Percentiles rank a stretch among this genome's conserved stretches.
phyloP scores from a whole-genome alignment of 2,329 filamentous ascomycete genomes.

The Hypoxylon sp. region DNA sequence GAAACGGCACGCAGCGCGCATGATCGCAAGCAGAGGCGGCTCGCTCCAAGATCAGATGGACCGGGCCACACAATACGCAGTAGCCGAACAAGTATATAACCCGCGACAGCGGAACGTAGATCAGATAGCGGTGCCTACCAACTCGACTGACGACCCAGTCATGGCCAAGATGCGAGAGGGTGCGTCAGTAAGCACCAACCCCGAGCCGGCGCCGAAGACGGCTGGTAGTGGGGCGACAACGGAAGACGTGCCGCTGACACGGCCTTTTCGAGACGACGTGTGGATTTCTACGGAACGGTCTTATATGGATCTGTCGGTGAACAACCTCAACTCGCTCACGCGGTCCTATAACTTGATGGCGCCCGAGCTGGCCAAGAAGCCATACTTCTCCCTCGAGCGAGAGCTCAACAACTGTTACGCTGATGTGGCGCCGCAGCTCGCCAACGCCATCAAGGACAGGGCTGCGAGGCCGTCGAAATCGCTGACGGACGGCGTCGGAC shows the following conservation, averaged over 20 bases:
- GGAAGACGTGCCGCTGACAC: slow-evolving; percentile 49
- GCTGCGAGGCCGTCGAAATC: slow-evolving; percentile 58
- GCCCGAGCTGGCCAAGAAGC: slow-evolving; percentile 89
- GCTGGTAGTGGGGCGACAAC: slow-evolving; percentile 12
- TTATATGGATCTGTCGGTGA: slow-evolving; percentile 80
- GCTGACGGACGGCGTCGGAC: slow-evolving; percentile 52
- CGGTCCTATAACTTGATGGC: slow-evolving; percentile 96
- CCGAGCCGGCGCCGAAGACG: slow-evolving; percentile 16
- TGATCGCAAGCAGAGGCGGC: slow-evolving; percentile 81
- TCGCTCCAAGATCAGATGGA: slow-evolving; percentile 75
- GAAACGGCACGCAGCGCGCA: slow-evolving; percentile 80
- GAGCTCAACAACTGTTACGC: slow-evolving; percentile 85
- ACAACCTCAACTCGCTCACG: slow-evolving; percentile 79
- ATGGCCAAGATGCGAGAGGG: slow-evolving; percentile 56
- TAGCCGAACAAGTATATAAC: slow-evolving; percentile 73
- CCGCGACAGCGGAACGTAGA: slow-evolving; percentile 59
- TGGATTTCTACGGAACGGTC: slow-evolving; percentile 78
- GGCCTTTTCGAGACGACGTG: slow-evolving; percentile 77
- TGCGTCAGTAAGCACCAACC: slow-evolving; percentile 15
- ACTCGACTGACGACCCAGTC: slow-evolving; percentile 56
- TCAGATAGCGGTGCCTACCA: slow-evolving; percentile 57
- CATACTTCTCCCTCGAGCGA: slow-evolving; percentile 84
- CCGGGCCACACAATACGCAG: slow-evolving; percentile 75
- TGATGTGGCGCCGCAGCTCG: slow-evolving; percentile 80
- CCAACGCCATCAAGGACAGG: slow-evolving; percentile 74